Evolutionary conservation across 768 basidiomycete genomes (phyloP).

Genomic region (Scleroderma bovista): DNA sequence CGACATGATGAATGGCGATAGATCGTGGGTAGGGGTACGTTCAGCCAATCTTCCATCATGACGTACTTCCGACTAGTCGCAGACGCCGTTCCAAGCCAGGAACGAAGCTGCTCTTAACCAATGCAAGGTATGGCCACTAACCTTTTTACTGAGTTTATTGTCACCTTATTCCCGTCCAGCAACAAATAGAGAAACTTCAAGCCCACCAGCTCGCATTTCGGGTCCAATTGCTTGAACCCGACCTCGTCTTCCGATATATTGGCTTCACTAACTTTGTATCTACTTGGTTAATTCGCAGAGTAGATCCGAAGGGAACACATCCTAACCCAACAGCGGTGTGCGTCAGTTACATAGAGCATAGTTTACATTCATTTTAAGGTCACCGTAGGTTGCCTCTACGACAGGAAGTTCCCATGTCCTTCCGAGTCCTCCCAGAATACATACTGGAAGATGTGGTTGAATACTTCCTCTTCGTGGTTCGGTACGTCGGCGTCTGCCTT

Average conservation of each 20-base stretch:
- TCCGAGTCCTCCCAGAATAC: slow-evolving; percentile 90
- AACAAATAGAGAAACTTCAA: slow-evolving; percentile 63
- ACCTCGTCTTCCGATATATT: slow-evolving; percentile 70
- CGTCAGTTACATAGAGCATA: slow-evolving; percentile 22
- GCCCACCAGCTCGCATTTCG: slow-evolving; percentile 77
- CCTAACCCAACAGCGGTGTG: slow-evolving; percentile 66
- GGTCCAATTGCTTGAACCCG: slow-evolving; percentile 83
- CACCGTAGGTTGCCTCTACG: slow-evolving; percentile 75
- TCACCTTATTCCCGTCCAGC: slow-evolving; percentile 35
- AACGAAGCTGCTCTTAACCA: slow-evolving; percentile 73
- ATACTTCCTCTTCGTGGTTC: slow-evolving; percentile 76
- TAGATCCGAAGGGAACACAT: slow-evolving; percentile 74
- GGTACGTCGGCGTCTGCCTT: slow-evolving; percentile 40
- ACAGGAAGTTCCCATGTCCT: slow-evolving; percentile 75
- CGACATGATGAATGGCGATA: slow-evolving; percentile 69
- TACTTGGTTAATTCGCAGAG: slow-evolving; percentile 89
- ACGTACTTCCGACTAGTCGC: slow-evolving; percentile 2
- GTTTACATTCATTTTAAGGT: slow-evolving; percentile 2
- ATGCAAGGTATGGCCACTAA: slow-evolving; percentile 51
- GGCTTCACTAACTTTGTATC: slow-evolving; percentile 88
- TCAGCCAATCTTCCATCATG: background rate
- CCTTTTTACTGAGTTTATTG: too few relatives aligned
- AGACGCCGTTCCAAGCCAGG: slow-evolving; percentile 72
- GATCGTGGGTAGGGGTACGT: slow-evolving; percentile 79
- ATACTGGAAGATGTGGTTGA: slow-evolving; percentile 92